These are phyloP conservation scores for Gastrolobium villosum DNA, from an alignment of 306 rosid species.

Conservation along the genomic window DNA sequence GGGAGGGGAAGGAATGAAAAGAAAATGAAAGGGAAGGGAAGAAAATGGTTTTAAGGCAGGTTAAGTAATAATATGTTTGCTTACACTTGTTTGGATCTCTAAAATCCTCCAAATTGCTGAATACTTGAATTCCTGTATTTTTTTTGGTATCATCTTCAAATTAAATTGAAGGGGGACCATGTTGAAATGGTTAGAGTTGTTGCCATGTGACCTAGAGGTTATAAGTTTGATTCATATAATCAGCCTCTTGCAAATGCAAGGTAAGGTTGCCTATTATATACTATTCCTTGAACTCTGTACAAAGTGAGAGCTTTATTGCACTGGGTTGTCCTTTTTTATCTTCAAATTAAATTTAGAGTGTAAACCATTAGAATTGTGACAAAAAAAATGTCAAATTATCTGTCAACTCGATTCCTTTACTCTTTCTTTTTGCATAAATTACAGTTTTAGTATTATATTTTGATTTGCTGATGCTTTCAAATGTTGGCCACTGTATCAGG, in stretches of 20 bases:
- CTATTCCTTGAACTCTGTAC: no score
- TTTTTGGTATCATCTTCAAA: not conserved
- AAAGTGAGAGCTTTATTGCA: no score
- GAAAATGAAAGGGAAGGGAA: slow-evolving; percentile 21
- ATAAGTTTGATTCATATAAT: no score
- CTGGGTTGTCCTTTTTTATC: not conserved
- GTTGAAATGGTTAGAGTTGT: no score
- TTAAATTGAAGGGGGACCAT: not conserved
- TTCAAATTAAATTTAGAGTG: not conserved
- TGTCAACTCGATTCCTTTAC: not conserved
- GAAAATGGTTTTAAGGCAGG: not conserved
- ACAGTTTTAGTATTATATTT: slow-evolving; percentile 25
- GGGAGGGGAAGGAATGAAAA: not conserved
- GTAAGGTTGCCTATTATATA: no score
- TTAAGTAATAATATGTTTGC: not conserved
- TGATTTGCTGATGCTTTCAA: slow-evolving; percentile 38
- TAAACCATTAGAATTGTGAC: not conserved
- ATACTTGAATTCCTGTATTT: no score
- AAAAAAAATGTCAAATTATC: not conserved
- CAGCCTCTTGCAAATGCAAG: no score
- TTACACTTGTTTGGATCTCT: not conserved
- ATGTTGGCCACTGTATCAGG: slow-evolving; percentile 51
- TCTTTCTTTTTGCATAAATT: slow-evolving; percentile 25
- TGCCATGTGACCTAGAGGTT: no score
- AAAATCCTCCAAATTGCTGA: no score